phyloP scores from a whole-genome alignment of 331 rosid genomes.

The Prunus yedoensis region DNA sequence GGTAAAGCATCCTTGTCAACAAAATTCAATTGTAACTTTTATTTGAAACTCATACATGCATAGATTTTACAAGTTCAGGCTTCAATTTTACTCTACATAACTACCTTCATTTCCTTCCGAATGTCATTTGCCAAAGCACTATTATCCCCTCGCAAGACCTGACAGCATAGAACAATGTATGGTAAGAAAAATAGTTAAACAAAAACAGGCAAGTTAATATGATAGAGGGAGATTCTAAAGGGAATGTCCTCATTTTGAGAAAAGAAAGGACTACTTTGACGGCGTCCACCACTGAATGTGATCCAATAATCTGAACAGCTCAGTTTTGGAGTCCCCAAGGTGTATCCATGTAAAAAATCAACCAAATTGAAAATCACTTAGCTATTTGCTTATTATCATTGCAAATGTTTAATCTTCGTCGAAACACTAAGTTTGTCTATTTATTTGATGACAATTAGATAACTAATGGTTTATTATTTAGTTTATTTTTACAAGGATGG shows the following conservation, averaged over 20 bases:
- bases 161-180: slow-evolving; percentile 28
- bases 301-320: too few relatives aligned
- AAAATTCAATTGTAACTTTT: neutral
- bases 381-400: neutral
- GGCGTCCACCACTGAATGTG: neutral
- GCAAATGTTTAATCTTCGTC: neutral
- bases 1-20: neutral
- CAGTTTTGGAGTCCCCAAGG: neutral
- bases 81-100: slow-evolving; percentile 16
- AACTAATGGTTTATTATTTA: neutral
- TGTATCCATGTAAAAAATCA: neutral
- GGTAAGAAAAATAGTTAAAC: slow-evolving; percentile 7
- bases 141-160: slow-evolving; percentile 97
- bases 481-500: neutral
- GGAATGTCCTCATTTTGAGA: neutral
- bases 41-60: neutral
- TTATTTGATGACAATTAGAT: neutral
- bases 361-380: neutral
- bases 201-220: neutral
- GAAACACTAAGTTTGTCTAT: neutral
- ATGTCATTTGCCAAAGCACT: slow-evolving; percentile 97
- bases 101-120: slow-evolving; percentile 98
- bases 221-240: neutral
- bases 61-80: neutral
- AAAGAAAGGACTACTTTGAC: neutral